Conservation (phyloP, 768 basidiomycete species). For the Gloeophyllum trabeum region DNA sequence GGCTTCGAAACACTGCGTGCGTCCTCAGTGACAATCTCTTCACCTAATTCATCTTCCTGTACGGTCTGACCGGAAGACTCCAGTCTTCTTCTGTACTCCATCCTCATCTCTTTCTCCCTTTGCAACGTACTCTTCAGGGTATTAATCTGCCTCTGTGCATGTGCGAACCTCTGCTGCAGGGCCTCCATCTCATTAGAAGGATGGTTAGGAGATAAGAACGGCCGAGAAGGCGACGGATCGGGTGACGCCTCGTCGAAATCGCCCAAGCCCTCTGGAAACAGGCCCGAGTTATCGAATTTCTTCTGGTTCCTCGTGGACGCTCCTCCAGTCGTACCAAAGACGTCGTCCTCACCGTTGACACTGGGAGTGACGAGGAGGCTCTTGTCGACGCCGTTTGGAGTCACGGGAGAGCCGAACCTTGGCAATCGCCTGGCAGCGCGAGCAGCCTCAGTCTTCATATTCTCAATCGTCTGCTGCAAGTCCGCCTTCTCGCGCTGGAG, state of each 20-base stretch:
- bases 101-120: constrained; percentile 74
- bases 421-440: constrained; percentile 53
- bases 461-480: constrained; percentile 71
- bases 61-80: constrained; percentile 29
- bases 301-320: constrained; percentile 54
- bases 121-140: constrained; percentile 72
- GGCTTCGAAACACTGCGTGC: constrained; percentile 11
- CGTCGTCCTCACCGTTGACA: constrained; percentile 45
- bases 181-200: constrained; percentile 76
- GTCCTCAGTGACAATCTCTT: constrained; percentile 17
- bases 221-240: constrained; percentile 46
- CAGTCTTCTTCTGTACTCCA: constrained; percentile 50
- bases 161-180: constrained; percentile 69
- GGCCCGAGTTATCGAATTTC: constrained; percentile 36
- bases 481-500: constrained; percentile 90
- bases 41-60: constrained; percentile 26
- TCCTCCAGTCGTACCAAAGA: constrained; percentile 51
- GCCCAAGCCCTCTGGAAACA: constrained; percentile 36
- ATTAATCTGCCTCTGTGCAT: constrained; percentile 77
- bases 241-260: constrained; percentile 39
- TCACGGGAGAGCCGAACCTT: constrained; percentile 62
- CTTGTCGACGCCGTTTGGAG: constrained; percentile 38
- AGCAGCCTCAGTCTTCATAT: constrained; percentile 59
- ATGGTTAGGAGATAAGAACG: constrained; percentile 63
- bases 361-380: constrained; percentile 39